Conservation (phyloP, 2,329 filamentous ascomycete genomes). For the Pyricularia pennisetigena region DNA sequence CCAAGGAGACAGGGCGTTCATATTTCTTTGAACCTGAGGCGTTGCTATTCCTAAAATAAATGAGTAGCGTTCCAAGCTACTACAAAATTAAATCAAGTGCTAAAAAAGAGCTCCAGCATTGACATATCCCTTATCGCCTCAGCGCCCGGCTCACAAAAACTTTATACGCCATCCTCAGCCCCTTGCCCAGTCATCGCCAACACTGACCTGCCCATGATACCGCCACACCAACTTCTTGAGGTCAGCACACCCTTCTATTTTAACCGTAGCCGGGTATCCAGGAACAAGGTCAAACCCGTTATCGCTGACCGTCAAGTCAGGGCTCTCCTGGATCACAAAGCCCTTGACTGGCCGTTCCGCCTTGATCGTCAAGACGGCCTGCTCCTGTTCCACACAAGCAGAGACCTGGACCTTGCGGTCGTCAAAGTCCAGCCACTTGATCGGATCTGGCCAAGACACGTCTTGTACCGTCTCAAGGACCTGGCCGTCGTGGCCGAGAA, state of each 20-base stretch:
- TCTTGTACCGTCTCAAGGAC: constrained; percentile 28
- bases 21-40: no score
- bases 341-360: constrained; percentile 43
- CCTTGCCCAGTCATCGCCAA: not conserved
- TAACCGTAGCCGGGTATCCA: constrained; percentile 18
- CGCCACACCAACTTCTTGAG: constrained; percentile 8
- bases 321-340: constrained; percentile 40
- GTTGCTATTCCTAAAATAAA: no score
- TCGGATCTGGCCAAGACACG: constrained; percentile 49
- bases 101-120: no score
- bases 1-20: no score
- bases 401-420: constrained; percentile 27
- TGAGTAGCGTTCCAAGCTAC: no score
- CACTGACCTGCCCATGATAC: constrained; percentile 8
- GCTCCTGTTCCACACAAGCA: constrained; percentile 11
- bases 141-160: not conserved
- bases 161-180: not conserved
- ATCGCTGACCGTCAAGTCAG: constrained; percentile 37
- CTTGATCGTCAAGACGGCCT: constrained; percentile 13
- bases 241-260: constrained; percentile 11
- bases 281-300: constrained; percentile 51
- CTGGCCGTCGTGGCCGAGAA: constrained; percentile 20
- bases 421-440: constrained; percentile 48
- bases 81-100: no score
- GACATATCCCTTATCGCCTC: no score